Evolutionary conservation across 2,329 filamentous ascomycete species (phyloP).

Genomic region (Xylariaceae sp.): DNA sequence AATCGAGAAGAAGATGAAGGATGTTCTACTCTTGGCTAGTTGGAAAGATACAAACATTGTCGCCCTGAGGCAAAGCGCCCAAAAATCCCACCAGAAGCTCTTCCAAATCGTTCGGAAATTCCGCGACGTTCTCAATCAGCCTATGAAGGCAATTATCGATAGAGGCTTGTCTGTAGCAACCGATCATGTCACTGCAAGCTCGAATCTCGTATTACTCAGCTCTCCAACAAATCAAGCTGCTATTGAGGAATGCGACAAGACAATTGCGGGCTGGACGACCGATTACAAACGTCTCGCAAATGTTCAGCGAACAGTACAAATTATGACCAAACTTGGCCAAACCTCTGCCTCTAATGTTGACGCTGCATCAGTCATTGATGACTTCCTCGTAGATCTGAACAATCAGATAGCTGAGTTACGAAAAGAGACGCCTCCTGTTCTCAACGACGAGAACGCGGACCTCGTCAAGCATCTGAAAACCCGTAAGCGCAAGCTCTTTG

Average conservation of each 20-base stretch:
- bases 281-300: slow-evolving; percentile 68
- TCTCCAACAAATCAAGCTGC: slow-evolving; percentile 35
- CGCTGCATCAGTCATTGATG: slow-evolving; percentile 58
- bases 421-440: slow-evolving; percentile 75
- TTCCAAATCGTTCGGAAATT: slow-evolving; percentile 93
- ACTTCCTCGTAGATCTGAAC: slow-evolving; percentile 67
- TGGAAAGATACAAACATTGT: slow-evolving; percentile 99
- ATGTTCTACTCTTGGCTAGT: slow-evolving; percentile 88
- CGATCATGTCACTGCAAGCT: slow-evolving; percentile 8
- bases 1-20: slow-evolving; percentile 89
- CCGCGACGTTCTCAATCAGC: slow-evolving; percentile 71
- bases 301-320: slow-evolving; percentile 63
- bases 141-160: slow-evolving; percentile 64
- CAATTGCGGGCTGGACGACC: slow-evolving; percentile 39
- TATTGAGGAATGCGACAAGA: slow-evolving; percentile 32
- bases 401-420: slow-evolving; percentile 70
- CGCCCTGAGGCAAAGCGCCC: slow-evolving; percentile 82
- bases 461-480: slow-evolving; percentile 85
- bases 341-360: slow-evolving; percentile 52
- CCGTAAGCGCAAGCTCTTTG: slow-evolving; percentile 84
- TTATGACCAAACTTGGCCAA: slow-evolving; percentile 66
- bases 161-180: slow-evolving; percentile 57
- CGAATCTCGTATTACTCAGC: slow-evolving; percentile 20
- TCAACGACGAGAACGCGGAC: slow-evolving; percentile 85
- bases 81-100: slow-evolving; percentile 85